Conservation (phyloP, 306 rosid genomes). For the Luffa acutangula region DNA sequence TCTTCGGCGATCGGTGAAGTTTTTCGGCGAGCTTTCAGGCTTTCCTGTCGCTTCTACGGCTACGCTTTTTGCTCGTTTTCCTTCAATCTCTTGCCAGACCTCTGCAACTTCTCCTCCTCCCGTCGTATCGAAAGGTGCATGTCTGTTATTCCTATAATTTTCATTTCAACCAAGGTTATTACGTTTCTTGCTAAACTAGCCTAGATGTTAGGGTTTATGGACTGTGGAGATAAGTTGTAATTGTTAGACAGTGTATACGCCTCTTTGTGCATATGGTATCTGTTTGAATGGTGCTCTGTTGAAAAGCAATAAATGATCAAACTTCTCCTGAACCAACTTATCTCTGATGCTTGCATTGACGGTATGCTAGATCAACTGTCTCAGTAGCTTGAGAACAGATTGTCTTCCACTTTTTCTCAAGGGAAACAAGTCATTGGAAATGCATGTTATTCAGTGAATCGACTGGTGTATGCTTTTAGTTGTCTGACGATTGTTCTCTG, state of each 20-base stretch:
- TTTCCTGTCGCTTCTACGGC: conserved; percentile 19
- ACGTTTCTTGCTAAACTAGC: background rate
- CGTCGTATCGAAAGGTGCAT: conserved; percentile 18
- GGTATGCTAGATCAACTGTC: background rate
- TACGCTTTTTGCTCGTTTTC: conserved; percentile 15
- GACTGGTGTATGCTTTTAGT: background rate
- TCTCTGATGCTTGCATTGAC: background rate
- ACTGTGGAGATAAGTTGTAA: background rate
- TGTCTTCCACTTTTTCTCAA: background rate
- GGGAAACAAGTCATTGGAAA: background rate
- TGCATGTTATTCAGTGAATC: background rate
- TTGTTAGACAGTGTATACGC: background rate
- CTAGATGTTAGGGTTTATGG: background rate
- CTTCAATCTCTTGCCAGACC: conserved; percentile 38
- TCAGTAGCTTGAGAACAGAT: background rate
- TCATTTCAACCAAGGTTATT: background rate
- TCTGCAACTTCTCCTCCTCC: conserved; percentile 20
- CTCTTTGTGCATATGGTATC: background rate
- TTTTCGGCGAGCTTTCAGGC: conserved; percentile 9
- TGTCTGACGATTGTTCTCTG: background rate
- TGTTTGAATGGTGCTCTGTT: background rate
- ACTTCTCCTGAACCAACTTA: background rate
- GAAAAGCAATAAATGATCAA: background rate
- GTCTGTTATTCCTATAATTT: background rate
- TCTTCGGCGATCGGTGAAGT: conserved; percentile 22